A percentile compares a stretch with the other conserved stretches of the same genome.
Conservation (phyloP, 139 green algal genomes). For the Chlorella vulgaris region DNA sequence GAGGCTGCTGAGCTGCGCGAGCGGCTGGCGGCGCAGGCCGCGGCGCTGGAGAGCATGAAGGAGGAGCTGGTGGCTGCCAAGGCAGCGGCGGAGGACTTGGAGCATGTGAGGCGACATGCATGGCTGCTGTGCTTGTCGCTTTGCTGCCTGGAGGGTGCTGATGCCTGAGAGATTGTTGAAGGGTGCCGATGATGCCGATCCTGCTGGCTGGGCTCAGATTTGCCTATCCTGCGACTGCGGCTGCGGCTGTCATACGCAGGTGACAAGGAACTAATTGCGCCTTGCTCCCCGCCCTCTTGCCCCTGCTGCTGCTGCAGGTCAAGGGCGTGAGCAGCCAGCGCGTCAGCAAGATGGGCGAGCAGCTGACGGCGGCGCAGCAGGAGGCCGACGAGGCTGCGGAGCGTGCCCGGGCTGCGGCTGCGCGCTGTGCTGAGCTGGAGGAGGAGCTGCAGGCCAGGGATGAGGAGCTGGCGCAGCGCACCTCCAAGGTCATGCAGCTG, state of each 20-base stretch:
- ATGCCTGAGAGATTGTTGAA: no score
- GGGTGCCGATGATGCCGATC: background rate
- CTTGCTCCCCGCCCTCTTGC: background rate
- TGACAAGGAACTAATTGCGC: no score
- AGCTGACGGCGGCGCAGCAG: background rate
- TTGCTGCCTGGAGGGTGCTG: background rate
- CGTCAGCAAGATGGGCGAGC: background rate
- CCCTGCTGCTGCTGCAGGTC: background rate
- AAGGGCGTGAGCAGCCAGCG: background rate
- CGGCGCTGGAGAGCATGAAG: background rate
- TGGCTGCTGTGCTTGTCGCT: background rate
- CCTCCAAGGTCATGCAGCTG: background rate
- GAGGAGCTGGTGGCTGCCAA: background rate
- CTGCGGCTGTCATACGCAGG: no score
- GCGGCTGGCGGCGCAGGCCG: background rate
- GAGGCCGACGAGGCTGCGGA: background rate
- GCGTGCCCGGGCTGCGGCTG: background rate
- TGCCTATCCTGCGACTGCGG: background rate
- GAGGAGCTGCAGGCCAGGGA: conserved; percentile 10
- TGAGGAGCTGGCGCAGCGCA: background rate
- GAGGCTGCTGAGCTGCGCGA: conserved; percentile 8
- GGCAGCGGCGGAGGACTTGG: background rate
- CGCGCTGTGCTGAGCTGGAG: conserved; percentile 2
- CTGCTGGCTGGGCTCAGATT: background rate
- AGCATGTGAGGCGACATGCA: background rate